Conservation (phyloP, 192 early-diverging fungal species). For the Kappamyces sp. region DNA sequence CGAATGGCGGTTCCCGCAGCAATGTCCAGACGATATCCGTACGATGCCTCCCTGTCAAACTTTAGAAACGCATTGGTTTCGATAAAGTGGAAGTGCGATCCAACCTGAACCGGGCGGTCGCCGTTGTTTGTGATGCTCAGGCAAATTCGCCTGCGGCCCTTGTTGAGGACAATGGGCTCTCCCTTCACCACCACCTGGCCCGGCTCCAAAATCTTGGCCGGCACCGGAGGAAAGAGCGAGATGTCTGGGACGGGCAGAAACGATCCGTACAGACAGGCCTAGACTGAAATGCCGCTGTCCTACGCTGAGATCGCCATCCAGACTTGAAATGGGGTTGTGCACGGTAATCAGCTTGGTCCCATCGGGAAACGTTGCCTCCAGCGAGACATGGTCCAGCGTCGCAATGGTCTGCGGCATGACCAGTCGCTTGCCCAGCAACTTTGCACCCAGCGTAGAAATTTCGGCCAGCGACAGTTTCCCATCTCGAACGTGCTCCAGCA, state of each 20-base stretch:
- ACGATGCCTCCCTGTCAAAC: constrained; percentile 80
- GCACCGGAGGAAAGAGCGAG: constrained; percentile 37
- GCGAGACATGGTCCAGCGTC: constrained; percentile 69
- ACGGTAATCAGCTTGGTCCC: constrained; percentile 94
- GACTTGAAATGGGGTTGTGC: constrained; percentile 79
- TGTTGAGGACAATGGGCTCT: constrained; percentile 71
- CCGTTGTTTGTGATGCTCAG: constrained; percentile 87
- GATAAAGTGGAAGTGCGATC: constrained; percentile 95
- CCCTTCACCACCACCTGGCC: constrained; percentile 65
- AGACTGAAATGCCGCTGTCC: constrained; percentile 48
- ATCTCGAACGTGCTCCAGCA: constrained; percentile 86
- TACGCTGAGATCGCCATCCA: constrained; percentile 64
- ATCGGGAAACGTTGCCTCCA: constrained; percentile 89
- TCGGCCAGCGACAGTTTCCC: constrained; percentile 80
- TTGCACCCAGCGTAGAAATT: constrained; percentile 61
- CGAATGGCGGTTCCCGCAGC: constrained; percentile 90
- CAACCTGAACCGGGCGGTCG: constrained; percentile 91
- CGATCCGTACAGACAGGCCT: constrained; percentile 62
- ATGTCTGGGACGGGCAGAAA: constrained; percentile 72
- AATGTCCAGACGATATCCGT: constrained; percentile 85
- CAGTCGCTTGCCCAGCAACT: constrained; percentile 80
- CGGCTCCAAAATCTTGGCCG: constrained; percentile 21
- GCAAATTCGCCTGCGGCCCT: constrained; percentile 59
- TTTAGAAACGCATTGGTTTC: constrained; percentile 75
- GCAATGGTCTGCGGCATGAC: constrained; percentile 68